Conservation (phyloP, 2,329 filamentous ascomycete genomes). For the Neofusicoccum kwambonambiense region DNA sequence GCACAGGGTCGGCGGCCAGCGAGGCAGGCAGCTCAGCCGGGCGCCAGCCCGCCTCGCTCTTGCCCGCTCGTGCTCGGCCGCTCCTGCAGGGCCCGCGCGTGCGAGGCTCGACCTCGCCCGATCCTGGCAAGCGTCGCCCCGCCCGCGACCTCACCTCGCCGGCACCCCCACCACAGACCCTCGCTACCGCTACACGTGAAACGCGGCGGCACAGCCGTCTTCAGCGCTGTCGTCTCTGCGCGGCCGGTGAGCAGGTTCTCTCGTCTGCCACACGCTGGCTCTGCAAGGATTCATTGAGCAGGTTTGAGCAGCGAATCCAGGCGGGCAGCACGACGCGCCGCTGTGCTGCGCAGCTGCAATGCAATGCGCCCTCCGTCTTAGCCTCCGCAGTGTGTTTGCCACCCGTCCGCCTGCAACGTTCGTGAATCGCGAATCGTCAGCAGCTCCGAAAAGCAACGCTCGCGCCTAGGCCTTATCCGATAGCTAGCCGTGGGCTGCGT, state of each 20-base stretch:
- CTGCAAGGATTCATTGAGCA: not conserved
- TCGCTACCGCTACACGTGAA: not conserved
- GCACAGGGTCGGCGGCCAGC: not conserved
- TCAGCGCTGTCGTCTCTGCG: not conserved
- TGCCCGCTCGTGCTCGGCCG: not conserved
- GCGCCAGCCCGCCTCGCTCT: not conserved
- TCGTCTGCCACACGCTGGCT: not conserved
- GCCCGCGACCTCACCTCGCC: not conserved
- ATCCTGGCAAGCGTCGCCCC: not conserved
- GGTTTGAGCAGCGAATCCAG: not conserved
- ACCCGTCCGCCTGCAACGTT: not conserved
- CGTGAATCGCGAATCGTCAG: not conserved
- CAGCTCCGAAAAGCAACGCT: not conserved
- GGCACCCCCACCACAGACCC: not conserved
- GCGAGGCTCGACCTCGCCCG: not conserved
- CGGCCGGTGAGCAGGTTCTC: not conserved
- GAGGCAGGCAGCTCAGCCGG: not conserved
- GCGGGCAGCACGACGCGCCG: not conserved
- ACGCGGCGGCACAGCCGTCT: not conserved
- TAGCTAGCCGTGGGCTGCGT: not conserved
- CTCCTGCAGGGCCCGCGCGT: not conserved
- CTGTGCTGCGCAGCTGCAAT: slow-evolving; percentile 1
- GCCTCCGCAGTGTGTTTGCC: not conserved
- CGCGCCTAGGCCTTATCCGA: not conserved
- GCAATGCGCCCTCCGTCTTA: not conserved